Evolutionary conservation across 768 basidiomycete genomes (phyloP), one percentile per base, ranked within the genome.

Genomic region (Thelephora ganbajun): DNA sequence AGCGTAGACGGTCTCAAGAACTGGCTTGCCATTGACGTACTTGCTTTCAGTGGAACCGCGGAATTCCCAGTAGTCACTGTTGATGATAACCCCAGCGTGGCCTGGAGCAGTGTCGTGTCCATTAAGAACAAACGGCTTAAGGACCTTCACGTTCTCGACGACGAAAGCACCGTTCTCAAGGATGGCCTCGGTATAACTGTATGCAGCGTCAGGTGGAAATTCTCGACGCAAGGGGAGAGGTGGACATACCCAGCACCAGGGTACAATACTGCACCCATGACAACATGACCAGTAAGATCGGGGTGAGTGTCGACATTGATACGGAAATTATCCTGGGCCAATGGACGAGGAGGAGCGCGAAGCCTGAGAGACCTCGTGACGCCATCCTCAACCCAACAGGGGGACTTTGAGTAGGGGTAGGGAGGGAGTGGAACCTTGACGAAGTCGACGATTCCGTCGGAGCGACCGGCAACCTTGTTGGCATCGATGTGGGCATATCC

Each of bases 121-220:
- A 2, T 36, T 48, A 23, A 62, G 54, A 23, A 61, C 61, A 33
- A 61, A 54, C 0, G 61, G 61, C 22, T 61, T 62, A 48, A 59
- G 57, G 18, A 64, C 61, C 6, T 48, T 45, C 35, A 63, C 53
- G 39, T 64, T 52, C 23, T 33, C 53, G 0, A 57, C 50, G 4
- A 60, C 53, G 56, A 63, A 62, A 1, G 63, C 63, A 6, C 63
- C 63, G 34, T 58, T 64, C 51, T 64, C 63, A 20, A 64, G 44
- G 26, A 60, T 61, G 35, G 59, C 58, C 48, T 61, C 61, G 18
- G 59, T 34, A 18, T 61, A 61, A 2, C 60, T 61, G 16, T 16
- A 0, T 11, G 18, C 13, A 19, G 13, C 11, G 12, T 30, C 5
- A 48, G 14, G 3, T n/a, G 23, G 2, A 45, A 34, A 0, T n/a